These are phyloP conservation scores for Actinidia arguta DNA, from an alignment of 179 eudicot genomes.

Conservation along the genomic window DNA sequence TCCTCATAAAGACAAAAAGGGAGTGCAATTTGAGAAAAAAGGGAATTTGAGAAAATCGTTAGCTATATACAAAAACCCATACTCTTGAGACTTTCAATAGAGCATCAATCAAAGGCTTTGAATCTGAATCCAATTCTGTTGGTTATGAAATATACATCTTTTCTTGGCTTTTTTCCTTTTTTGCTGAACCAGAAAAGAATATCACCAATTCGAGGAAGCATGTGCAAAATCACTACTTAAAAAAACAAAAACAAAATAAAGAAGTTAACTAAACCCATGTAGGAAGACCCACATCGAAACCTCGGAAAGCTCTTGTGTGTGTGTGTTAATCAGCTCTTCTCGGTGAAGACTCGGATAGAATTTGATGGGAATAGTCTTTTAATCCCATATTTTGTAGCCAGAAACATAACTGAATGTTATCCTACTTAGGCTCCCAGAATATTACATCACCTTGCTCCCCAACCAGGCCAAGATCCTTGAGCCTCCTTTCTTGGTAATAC, in stretches of 20 bases:
- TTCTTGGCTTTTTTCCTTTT: not conserved
- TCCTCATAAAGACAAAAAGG: no score
- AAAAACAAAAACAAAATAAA: not conserved
- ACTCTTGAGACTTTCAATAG: no score
- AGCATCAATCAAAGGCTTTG: no score
- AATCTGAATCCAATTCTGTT: no score
- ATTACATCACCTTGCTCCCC: constrained; percentile 93
- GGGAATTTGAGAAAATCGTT: no score
- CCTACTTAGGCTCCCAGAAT: constrained; percentile 67
- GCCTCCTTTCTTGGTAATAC: constrained; percentile 96
- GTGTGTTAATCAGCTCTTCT: not conserved
- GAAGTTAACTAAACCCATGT: not conserved
- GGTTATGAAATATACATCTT: no score
- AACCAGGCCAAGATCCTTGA: constrained; percentile 88
- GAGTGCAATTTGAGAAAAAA: no score
- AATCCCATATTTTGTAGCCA: not conserved
- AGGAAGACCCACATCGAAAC: not conserved
- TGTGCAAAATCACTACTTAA: not conserved
- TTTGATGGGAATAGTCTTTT: not conserved
- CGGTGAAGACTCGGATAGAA: not conserved
- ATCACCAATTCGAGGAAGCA: not conserved
- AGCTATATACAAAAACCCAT: no score
- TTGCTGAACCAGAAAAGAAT: not conserved
- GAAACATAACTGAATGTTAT: not conserved
- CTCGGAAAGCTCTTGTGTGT: not conserved